Conservation (phyloP, 208 protist genomes). For the Vickermania ingenoplastis region DNA sequence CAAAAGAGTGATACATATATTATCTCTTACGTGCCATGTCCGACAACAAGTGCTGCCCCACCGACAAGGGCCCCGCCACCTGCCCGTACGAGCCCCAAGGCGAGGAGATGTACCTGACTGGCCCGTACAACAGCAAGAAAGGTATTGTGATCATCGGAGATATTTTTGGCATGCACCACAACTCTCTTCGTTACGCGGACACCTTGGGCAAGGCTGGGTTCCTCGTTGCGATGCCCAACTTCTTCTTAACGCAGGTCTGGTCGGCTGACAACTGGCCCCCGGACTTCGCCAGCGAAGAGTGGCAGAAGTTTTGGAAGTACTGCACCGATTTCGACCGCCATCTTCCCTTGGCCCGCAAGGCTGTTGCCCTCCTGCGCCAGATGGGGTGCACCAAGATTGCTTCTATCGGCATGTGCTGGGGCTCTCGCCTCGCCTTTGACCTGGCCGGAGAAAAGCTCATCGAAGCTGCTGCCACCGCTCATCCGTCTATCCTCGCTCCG, state of each 20-base stretch:
- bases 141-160: slow-evolving; percentile 13
- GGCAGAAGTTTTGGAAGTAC: slow-evolving; percentile 4
- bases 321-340: slow-evolving; percentile 1
- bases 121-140: neutral
- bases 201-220: slow-evolving; percentile 1
- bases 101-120: neutral
- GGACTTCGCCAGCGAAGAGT: slow-evolving; percentile 4
- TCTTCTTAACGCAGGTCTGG: slow-evolving; percentile 5
- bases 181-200: slow-evolving; percentile 10
- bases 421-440: slow-evolving; percentile 6
- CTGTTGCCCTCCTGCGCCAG: neutral
- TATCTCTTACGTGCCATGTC: no score
- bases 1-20: no score
- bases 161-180: slow-evolving; percentile 13
- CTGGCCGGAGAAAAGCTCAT: neutral
- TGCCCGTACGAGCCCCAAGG: neutral
- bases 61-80: neutral
- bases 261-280: neutral
- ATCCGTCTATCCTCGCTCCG: slow-evolving; percentile 10
- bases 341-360: neutral
- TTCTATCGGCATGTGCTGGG: slow-evolving; percentile 15
- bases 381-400: slow-evolving; percentile 7
- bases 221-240: slow-evolving; percentile 17
- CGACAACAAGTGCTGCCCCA: slow-evolving; percentile 4
- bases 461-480: slow-evolving; percentile 3